These are phyloP conservation scores for Stagonosporopsis chrysanthemi DNA, from an alignment of 2,329 filamentous ascomycete species.

Conservation along the genomic window DNA sequence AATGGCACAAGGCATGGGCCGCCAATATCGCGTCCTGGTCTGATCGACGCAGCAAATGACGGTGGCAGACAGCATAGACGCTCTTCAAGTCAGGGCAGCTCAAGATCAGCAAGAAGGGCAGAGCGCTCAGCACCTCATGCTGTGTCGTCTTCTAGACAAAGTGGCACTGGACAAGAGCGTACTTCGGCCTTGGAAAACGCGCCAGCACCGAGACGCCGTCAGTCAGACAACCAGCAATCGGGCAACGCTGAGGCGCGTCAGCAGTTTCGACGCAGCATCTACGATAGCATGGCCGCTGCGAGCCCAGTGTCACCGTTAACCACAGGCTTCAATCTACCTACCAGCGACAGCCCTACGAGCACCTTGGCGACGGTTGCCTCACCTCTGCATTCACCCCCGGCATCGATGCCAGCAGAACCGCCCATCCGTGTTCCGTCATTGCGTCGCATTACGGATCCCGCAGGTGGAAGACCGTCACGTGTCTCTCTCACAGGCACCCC, in stretches of 20 bases:
- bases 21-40: constrained; percentile 56
- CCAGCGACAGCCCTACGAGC: constrained; percentile 39
- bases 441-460: constrained; percentile 45
- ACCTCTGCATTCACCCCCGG: constrained; percentile 28
- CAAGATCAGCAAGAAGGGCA: constrained; percentile 45
- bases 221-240: constrained; percentile 55
- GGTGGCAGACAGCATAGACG: constrained; percentile 48
- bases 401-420: constrained; percentile 24
- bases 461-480: constrained; percentile 29
- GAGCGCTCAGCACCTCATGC: constrained; percentile 37
- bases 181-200: constrained; percentile 37
- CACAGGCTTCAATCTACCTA: constrained; percentile 35
- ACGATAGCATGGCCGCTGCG: constrained; percentile 32
- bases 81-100: constrained; percentile 58
- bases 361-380: constrained; percentile 35
- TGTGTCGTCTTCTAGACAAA: constrained; percentile 52
- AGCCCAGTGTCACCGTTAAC: constrained; percentile 41
- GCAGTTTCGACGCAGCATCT: constrained; percentile 42
- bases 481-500: constrained; percentile 38
- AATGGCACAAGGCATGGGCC: constrained; percentile 50
- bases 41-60: constrained; percentile 53
- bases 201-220: constrained; percentile 41
- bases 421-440: constrained; percentile 31
- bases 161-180: constrained; percentile 62
- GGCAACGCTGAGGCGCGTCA: constrained; percentile 50